Evolutionary conservation across 2,329 filamentous ascomycete genomes (phyloP).

Genomic region (Emergomyces orientalis): DNA sequence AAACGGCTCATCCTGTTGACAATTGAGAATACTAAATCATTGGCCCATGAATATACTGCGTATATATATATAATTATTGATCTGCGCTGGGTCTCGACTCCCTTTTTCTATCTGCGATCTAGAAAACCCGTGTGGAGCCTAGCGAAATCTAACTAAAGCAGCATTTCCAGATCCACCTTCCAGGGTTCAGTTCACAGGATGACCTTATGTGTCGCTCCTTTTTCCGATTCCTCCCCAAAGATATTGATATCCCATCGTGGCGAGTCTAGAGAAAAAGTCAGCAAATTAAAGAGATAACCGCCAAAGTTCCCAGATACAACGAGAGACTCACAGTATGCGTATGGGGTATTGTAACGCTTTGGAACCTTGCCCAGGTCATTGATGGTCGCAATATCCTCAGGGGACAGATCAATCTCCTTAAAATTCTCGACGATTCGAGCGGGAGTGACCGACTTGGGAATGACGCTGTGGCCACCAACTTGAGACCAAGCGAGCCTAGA

Average conservation of each 20-base stretch:
- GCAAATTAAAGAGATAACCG: conserved; percentile 6
- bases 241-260: conserved; percentile 51
- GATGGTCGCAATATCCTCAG: conserved; percentile 31
- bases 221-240: conserved; percentile 47
- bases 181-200: conserved; percentile 19
- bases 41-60: neutral
- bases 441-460: conserved; percentile 37
- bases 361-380: conserved; percentile 26
- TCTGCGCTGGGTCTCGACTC: neutral
- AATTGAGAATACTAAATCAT: neutral
- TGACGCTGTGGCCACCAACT: conserved; percentile 33
- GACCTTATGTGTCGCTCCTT: conserved; percentile 42
- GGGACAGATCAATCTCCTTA: conserved; percentile 33
- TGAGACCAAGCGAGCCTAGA: conserved; percentile 33
- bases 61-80: neutral
- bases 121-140: neutral
- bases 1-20: too few relatives aligned
- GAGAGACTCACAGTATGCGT: conserved; percentile 20
- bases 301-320: neutral
- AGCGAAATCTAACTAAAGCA: neutral
- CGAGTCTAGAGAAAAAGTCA: conserved; percentile 29
- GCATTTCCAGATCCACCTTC: neutral
- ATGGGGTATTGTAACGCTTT: conserved; percentile 31
- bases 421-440: conserved; percentile 37
- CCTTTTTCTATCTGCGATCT: neutral